These are phyloP conservation scores for Yamadazyma sp. DNA, from an alignment of 1,139 yeast genomes.

Conservation along the genomic window DNA sequence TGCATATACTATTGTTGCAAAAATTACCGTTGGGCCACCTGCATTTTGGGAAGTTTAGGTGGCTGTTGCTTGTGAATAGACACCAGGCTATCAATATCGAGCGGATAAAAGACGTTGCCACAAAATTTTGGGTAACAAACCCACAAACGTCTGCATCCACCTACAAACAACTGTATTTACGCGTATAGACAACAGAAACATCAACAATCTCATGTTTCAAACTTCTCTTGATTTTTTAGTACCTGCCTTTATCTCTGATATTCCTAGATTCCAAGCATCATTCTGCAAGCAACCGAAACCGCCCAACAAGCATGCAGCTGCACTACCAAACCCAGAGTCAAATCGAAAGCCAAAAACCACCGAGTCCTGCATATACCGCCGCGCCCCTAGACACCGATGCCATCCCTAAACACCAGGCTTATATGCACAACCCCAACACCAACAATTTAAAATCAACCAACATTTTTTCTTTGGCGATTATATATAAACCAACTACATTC, in stretches of 20 bases:
- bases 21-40: slow-evolving; percentile 1
- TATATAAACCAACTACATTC: slow-evolving; percentile 2
- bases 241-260: not conserved
- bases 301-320: not conserved
- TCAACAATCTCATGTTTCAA: too few relatives aligned
- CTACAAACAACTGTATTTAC: too few relatives aligned
- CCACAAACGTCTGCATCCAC: too few relatives aligned
- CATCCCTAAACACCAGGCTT: not conserved
- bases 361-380: not conserved
- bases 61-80: too few relatives aligned
- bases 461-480: slow-evolving; percentile 1
- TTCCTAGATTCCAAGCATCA: too few relatives aligned
- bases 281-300: not conserved
- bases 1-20: slow-evolving; percentile 1
- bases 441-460: slow-evolving; percentile 2
- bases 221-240: too few relatives aligned
- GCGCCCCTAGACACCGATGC: not conserved
- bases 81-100: too few relatives aligned
- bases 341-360: not conserved
- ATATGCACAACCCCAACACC: slow-evolving; percentile 4
- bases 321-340: not conserved
- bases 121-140: too few relatives aligned
- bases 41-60: too few relatives aligned
- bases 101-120: too few relatives aligned
- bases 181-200: too few relatives aligned